Conservation (phyloP, 768 basidiomycete species). For the Lepiota venenata region DNA sequence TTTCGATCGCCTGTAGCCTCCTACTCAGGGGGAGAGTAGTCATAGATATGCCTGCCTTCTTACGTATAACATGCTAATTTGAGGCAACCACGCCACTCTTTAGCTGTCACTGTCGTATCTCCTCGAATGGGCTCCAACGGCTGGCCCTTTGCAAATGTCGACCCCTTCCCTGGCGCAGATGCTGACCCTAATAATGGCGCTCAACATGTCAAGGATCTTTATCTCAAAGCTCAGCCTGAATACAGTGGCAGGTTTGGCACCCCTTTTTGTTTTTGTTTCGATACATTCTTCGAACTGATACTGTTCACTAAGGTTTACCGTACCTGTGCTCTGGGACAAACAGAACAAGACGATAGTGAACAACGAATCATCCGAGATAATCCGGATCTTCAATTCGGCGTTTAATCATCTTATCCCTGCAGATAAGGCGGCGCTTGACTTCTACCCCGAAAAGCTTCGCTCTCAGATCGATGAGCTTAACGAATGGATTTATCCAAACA, state of each 20-base stretch:
- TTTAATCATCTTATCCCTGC: conserved; percentile 73
- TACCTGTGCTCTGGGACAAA: conserved; percentile 93
- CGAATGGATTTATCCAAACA: conserved; percentile 79
- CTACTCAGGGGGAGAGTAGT: too few relatives aligned
- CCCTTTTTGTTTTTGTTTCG: background rate
- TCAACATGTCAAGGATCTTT: conserved; percentile 80
- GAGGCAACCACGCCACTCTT: background rate
- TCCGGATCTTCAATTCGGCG: conserved; percentile 86
- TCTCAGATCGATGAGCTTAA: conserved; percentile 82
- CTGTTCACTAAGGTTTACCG: conserved; percentile 59
- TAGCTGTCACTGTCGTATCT: conserved; percentile 80
- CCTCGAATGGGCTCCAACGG: conserved; percentile 82
- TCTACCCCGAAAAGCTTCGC: conserved; percentile 74
- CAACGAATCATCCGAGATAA: conserved; percentile 94
- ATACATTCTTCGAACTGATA: background rate
- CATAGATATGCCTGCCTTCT: too few relatives aligned
- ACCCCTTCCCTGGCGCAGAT: conserved; percentile 70
- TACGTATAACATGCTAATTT: conserved; percentile 7
- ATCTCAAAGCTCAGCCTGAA: conserved; percentile 67
- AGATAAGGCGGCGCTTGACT: conserved; percentile 63
- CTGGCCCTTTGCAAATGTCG: conserved; percentile 81
- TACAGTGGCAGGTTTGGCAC: conserved; percentile 62
- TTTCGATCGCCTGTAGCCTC: too few relatives aligned
- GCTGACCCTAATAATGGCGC: conserved; percentile 69
- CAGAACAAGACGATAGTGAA: conserved; percentile 86